Conservation (phyloP, 345 rosid genomes). For the Moringa oleifera region DNA sequence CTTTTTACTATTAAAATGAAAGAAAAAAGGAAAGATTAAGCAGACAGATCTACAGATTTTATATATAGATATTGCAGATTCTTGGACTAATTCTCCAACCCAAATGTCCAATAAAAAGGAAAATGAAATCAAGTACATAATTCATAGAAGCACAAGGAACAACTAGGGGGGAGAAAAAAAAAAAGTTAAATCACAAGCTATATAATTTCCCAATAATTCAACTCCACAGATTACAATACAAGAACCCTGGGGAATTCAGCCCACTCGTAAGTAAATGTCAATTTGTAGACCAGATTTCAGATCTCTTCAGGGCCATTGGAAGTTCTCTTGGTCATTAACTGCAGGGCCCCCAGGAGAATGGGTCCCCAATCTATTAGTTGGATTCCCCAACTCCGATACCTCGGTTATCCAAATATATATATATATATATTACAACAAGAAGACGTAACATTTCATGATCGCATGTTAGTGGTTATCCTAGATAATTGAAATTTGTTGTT, state of each 20-base stretch:
- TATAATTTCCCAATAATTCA: not conserved
- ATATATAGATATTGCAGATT: slow-evolving; percentile 26
- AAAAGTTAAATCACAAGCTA: not conserved
- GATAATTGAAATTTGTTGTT: too few relatives aligned
- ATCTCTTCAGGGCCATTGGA: too few relatives aligned
- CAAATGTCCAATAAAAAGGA: slow-evolving; percentile 31
- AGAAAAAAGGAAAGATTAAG: slow-evolving; percentile 22
- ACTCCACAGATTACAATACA: too few relatives aligned
- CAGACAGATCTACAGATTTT: slow-evolving; percentile 35
- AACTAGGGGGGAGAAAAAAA: not conserved
- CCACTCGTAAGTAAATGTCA: too few relatives aligned
- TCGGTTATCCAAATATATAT: too few relatives aligned
- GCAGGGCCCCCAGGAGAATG: too few relatives aligned
- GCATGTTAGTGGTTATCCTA: not conserved
- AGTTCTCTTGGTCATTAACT: too few relatives aligned
- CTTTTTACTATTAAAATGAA: not conserved
- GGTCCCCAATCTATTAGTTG: too few relatives aligned
- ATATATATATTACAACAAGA: not conserved
- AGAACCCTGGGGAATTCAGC: too few relatives aligned
- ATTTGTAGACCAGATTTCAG: too few relatives aligned
- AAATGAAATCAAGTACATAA: slow-evolving; percentile 21
- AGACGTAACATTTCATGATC: not conserved
- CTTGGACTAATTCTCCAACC: slow-evolving; percentile 31
- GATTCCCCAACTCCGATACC: too few relatives aligned
- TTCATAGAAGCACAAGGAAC: not conserved